A percentile compares a stretch with the other conserved stretches of the same genome.
Conservation (phyloP, 176 grass and related monocot genomes). For the Microstegium vimineum region DNA sequence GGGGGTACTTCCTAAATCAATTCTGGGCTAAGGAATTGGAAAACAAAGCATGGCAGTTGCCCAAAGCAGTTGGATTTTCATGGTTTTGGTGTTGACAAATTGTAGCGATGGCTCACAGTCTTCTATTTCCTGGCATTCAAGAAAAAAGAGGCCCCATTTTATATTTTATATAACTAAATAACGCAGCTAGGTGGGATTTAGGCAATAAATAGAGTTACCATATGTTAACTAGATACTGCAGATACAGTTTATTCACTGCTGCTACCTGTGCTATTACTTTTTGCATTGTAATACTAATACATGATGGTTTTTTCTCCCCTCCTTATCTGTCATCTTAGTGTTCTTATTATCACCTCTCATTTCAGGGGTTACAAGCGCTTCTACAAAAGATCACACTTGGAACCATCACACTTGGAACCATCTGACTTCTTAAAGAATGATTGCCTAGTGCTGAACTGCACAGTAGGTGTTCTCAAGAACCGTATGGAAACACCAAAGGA, state of each 20-base stretch:
- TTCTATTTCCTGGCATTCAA: background rate
- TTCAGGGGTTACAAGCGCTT: slow-evolving; percentile 90
- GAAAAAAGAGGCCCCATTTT: no score
- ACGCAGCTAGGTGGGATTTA: no score
- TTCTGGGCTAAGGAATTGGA: background rate
- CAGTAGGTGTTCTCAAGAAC: slow-evolving; percentile 80
- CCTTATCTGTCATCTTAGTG: background rate
- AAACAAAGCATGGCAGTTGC: background rate
- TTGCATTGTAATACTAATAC: background rate
- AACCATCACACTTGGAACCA: no score
- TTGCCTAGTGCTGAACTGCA: slow-evolving; percentile 73
- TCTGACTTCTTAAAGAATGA: slow-evolving; percentile 78
- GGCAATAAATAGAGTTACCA: no score
- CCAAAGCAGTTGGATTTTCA: background rate
- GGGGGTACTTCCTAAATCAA: background rate
- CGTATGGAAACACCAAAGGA: slow-evolving; percentile 61
- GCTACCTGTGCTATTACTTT: background rate
- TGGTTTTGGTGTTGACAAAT: background rate
- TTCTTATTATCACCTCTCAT: background rate
- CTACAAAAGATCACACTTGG: slow-evolving; percentile 69
- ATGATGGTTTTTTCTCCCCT: background rate
- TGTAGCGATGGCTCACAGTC: background rate
- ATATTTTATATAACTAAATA: no score
- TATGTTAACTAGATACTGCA: background rate
- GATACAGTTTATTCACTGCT: background rate